phyloP scores from a whole-genome alignment of 139 green algal species.

The Pseudopediastrum boryanum region DNA sequence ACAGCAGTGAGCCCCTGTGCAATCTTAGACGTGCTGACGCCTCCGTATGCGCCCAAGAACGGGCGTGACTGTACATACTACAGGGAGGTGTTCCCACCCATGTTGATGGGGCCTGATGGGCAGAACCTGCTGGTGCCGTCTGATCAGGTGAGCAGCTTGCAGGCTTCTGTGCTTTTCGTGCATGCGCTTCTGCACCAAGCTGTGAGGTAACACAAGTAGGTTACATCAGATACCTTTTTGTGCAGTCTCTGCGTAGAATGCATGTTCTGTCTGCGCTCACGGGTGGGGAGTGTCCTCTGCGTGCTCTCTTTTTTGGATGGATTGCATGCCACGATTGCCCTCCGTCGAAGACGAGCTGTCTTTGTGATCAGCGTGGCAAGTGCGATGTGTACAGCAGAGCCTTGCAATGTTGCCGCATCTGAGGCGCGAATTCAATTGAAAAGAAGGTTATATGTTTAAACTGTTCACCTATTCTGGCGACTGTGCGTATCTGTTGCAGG shows the following conservation, averaged over 20 bases:
- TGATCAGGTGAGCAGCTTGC: constrained; percentile 23
- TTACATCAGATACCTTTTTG: too few species aligned
- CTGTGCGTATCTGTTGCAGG: background rate
- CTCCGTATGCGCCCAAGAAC: constrained; percentile 73
- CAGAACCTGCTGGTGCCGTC: constrained; percentile 7
- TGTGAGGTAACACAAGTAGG: background rate
- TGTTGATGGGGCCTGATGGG: constrained; percentile 22
- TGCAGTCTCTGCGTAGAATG: too few species aligned
- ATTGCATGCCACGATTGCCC: too few species aligned
- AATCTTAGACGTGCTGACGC: constrained; percentile 90
- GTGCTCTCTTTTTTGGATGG: too few species aligned
- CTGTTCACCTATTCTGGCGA: too few species aligned
- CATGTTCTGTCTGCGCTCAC: too few species aligned
- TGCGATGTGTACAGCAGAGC: too few species aligned
- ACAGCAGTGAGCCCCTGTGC: constrained; percentile 82
- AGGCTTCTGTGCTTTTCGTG: constrained; percentile 11
- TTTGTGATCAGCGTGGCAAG: too few species aligned
- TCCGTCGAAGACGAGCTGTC: too few species aligned
- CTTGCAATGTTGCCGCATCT: too few species aligned
- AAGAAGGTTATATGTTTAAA: too few species aligned
- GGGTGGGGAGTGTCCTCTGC: too few species aligned
- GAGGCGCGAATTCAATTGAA: background rate
- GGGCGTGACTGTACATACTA: constrained; percentile 90
- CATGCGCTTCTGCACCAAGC: background rate
- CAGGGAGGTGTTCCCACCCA: constrained; percentile 36